Evolutionary conservation across 2,329 filamentous ascomycete species (phyloP), one percentile per base, ranked within the genome.

Genomic region (Fusarium udum): DNA sequence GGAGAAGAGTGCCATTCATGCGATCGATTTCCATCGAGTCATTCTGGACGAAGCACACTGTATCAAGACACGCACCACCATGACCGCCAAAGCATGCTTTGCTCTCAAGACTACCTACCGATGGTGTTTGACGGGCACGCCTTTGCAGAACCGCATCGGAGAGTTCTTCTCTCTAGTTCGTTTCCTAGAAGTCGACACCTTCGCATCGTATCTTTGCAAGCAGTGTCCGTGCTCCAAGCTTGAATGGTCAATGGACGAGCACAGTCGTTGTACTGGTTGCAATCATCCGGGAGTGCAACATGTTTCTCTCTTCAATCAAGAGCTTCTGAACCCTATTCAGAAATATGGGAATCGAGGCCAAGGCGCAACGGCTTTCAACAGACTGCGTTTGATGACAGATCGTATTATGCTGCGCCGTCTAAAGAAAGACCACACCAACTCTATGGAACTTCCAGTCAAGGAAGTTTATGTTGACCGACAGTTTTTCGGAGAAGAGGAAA

Each of bases 381-480:
- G 97, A 83, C 87, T 99, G 58, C 93, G 95, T 45, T 87, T 97
- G 69, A 90, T 99, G 80, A 97, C 95, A 0, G 93, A 95, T 72
- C 92, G 94, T 34, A 95, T 99, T 81, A 99, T 99, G 96, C 87
- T 98, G 71, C 93, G 96, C 62, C 94, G 96, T 39, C 89, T 97
- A 81, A 99, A 99, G 86, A 93, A 92, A 75, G 95, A 99, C 78
- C 91, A 98, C 78, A 97, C 94, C 24, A 91, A 95, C 67, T 93
- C 95, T 1, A 97, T 99, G 95, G 96, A 98, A 80, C 88, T 99
- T 36, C 96, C 96, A 2, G 93, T 97, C 58, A 99, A 98, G 84
- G 93, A 98, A 78, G 92, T 98, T 59, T 90, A 94, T 64, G 91
- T 99, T 45, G 93, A 97, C 79, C 93, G 95, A 59, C 95, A 98